These are phyloP conservation scores for Salix exigua DNA, from an alignment of 345 rosid genomes.

Conservation along the genomic window DNA sequence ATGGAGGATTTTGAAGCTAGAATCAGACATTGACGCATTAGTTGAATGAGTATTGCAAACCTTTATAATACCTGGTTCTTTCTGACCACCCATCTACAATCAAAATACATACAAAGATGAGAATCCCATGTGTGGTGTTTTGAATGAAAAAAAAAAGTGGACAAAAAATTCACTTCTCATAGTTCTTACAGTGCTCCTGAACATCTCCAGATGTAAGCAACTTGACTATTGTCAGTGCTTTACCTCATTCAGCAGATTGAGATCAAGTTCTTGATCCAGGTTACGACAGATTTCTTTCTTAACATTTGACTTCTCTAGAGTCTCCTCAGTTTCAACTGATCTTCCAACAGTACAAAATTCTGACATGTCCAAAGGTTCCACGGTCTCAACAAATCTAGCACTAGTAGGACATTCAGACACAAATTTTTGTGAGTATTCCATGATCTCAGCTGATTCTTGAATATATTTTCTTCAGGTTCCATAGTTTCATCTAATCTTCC, in stretches of 20 bases:
- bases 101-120: no score
- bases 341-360: background rate
- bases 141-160: background rate
- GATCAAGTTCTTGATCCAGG: no score
- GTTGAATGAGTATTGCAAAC: background rate
- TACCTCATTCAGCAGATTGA: no score
- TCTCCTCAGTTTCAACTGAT: conserved; percentile 12
- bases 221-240: no score
- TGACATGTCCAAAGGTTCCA: background rate
- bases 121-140: background rate
- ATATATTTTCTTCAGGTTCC: conserved; percentile 7
- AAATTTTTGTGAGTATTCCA: conserved; percentile 6
- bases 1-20: background rate
- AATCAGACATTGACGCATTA: background rate
- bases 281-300: no score
- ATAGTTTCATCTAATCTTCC: conserved; percentile 10
- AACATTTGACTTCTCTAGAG: conserved; percentile 13
- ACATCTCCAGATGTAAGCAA: conserved; percentile 13
- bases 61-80: conserved; percentile 42
- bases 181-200: conserved; percentile 33
- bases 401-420: conserved; percentile 9
- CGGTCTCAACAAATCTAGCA: background rate
- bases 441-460: conserved; percentile 4
- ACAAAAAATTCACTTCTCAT: conserved; percentile 3
- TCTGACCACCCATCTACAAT: conserved; percentile 61